phyloP scores from a whole-genome alignment of 768 basidiomycete genomes.

The Serendipita sp. region DNA sequence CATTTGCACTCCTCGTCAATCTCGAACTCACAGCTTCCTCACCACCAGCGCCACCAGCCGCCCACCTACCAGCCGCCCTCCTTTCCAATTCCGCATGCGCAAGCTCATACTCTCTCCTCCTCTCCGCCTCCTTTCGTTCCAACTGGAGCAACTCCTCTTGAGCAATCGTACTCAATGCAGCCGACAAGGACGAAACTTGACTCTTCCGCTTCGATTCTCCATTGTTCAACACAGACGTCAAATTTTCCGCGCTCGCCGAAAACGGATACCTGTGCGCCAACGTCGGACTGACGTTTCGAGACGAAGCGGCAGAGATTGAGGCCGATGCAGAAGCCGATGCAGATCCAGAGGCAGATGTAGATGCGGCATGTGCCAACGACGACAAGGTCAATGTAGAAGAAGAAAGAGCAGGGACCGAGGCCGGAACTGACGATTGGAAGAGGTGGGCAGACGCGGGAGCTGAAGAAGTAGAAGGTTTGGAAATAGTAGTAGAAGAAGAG shows the following conservation, averaged over 20 bases:
- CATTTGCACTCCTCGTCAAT: slow-evolving; percentile 45
- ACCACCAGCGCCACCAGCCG: slow-evolving; percentile 7
- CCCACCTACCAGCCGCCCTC: slow-evolving; percentile 10
- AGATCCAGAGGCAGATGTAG: too few species aligned
- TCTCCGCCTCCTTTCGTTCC: slow-evolving; percentile 67
- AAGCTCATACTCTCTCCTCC: slow-evolving; percentile 76
- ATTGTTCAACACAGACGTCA: background rate
- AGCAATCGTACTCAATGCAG: slow-evolving; percentile 48
- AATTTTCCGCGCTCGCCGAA: slow-evolving; percentile 15
- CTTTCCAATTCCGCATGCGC: slow-evolving; percentile 41
- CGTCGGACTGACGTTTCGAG: too few species aligned
- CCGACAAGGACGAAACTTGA: slow-evolving; percentile 28
- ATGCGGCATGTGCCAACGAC: too few species aligned
- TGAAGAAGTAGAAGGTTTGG: too few species aligned
- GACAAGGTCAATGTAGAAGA: too few species aligned
- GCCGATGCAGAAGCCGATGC: too few species aligned
- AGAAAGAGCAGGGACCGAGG: background rate
- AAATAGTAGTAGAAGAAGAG: background rate
- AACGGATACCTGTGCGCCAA: slow-evolving; percentile 9
- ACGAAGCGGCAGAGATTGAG: too few species aligned
- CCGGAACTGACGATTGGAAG: background rate
- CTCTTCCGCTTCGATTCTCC: slow-evolving; percentile 4
- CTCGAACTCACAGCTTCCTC: background rate
- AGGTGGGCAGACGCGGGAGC: background rate
- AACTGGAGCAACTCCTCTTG: slow-evolving; percentile 83